Percentiles rank a stretch among this genome's conserved stretches.
These are phyloP conservation scores for Xylariaceae sp. DNA, from an alignment of 2,329 filamentous ascomycete genomes.

Conservation along the genomic window DNA sequence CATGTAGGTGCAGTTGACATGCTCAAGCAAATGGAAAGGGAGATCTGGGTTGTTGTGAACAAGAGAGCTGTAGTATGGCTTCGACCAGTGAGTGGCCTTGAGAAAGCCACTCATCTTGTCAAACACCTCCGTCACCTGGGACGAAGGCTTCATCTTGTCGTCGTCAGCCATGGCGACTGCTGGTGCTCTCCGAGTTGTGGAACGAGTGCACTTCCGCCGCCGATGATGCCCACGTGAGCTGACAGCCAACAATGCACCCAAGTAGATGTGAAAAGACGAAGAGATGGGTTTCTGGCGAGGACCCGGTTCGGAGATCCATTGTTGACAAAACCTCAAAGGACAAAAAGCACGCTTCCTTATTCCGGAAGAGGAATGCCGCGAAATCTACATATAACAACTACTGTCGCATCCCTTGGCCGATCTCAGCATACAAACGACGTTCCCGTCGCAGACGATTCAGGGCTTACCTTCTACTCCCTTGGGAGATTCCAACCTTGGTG, in stretches of 20 bases:
- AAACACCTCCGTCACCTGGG: conserved; percentile 22
- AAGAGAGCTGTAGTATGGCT: conserved; percentile 39
- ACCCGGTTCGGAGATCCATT: conserved; percentile 16
- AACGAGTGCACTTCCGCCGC: background rate
- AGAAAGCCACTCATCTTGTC: conserved; percentile 34
- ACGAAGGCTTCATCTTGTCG: conserved; percentile 4
- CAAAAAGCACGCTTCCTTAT: conserved; percentile 14
- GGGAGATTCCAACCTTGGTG: conserved; percentile 4
- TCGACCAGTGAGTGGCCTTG: conserved; percentile 37
- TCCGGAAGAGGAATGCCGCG: conserved; percentile 17
- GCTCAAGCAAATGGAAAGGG: conserved; percentile 34
- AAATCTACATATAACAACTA: conserved; percentile 12
- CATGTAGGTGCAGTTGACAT: conserved; percentile 56
- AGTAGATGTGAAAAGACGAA: conserved; percentile 2
- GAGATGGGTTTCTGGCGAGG: conserved; percentile 5
- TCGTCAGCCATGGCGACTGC: conserved; percentile 3
- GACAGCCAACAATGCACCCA: background rate
- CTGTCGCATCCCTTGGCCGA: conserved; percentile 14
- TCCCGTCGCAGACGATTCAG: background rate
- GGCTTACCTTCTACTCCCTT: background rate
- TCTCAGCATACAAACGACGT: conserved; percentile 12
- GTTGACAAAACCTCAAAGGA: conserved; percentile 21
- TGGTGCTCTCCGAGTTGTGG: conserved; percentile 2
- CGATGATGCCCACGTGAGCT: conserved; percentile 1
- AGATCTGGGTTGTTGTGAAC: conserved; percentile 31